Conservation (phyloP, 345 rosid genomes). For the Adansonia digitata region DNA sequence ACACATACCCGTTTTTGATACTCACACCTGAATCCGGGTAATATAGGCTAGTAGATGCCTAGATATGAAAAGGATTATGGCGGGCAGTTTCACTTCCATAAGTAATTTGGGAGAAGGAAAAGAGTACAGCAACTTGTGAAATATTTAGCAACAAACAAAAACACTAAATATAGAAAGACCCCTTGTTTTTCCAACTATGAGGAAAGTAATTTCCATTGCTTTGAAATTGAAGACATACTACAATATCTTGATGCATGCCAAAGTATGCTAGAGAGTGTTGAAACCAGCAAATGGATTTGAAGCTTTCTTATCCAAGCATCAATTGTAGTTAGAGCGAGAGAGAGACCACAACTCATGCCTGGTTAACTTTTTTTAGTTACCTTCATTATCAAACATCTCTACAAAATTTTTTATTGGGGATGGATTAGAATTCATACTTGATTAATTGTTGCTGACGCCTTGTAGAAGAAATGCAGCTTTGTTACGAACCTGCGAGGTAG, state of each 20-base stretch:
- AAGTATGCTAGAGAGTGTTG: neutral
- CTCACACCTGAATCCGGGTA: no score
- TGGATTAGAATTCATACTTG: neutral
- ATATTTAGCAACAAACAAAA: no score
- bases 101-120: no score
- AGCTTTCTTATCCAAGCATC: neutral
- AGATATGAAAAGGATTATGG: no score
- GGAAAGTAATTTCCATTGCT: neutral
- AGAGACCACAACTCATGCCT: neutral
- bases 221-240: neutral
- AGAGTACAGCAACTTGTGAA: no score
- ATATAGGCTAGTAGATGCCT: no score
- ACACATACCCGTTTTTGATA: no score
- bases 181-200: no score
- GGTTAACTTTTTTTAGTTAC: neutral
- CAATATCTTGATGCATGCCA: neutral
- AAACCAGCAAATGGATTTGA: neutral
- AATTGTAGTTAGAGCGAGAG: neutral
- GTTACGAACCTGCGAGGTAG: constrained; percentile 51
- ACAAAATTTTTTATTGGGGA: neutral
- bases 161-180: no score
- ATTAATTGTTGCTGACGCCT: constrained; percentile 27
- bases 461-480: constrained; percentile 64
- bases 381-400: neutral
- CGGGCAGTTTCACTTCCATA: no score